Percentiles rank a stretch among this genome's conserved stretches.
phyloP scores from a whole-genome alignment of 2,329 filamentous ascomycete genomes.

The Zasmidium angulare region DNA sequence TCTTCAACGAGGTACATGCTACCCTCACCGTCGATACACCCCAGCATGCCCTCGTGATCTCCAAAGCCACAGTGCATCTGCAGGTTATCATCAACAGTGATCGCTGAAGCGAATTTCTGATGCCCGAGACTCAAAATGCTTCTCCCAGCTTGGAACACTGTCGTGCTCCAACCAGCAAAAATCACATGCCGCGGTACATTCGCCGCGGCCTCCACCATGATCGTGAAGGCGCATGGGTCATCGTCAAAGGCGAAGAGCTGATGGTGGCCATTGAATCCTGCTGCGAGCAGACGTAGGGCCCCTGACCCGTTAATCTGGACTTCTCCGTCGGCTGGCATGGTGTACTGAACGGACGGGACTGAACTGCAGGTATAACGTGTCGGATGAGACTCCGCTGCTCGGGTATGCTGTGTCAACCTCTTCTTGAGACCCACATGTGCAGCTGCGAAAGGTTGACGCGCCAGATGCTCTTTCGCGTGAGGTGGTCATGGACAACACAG shows the following conservation, averaged over 20 bases:
- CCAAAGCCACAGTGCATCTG: slow-evolving; percentile 24
- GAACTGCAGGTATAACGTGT: no score
- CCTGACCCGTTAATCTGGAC: not conserved
- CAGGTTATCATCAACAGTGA: slow-evolving; percentile 2
- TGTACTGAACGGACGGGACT: no score
- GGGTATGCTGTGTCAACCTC: no score
- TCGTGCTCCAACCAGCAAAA: slow-evolving; percentile 36
- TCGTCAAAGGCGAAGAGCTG: slow-evolving; percentile 23
- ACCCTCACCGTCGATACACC: slow-evolving; percentile 27
- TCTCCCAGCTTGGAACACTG: slow-evolving; percentile 18
- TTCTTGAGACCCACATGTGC: no score
- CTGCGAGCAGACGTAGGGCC: slow-evolving; percentile 13
- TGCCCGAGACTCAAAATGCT: slow-evolving; percentile 16
- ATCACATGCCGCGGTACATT: slow-evolving; percentile 19
- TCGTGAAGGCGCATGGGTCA: slow-evolving; percentile 20
- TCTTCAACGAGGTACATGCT: slow-evolving; percentile 21
- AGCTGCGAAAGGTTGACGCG: no score
- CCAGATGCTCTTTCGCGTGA: no score
- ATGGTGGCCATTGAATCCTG: slow-evolving; percentile 33
- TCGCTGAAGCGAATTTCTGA: slow-evolving; percentile 18
- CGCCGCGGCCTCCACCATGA: not conserved
- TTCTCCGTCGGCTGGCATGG: not conserved
- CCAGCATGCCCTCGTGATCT: slow-evolving; percentile 34
- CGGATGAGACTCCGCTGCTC: no score
- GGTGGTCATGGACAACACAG: no score